These are phyloP conservation scores for Fusarium pininemorale DNA, from an alignment of 2,329 filamentous ascomycete genomes.

Conservation along the genomic window DNA sequence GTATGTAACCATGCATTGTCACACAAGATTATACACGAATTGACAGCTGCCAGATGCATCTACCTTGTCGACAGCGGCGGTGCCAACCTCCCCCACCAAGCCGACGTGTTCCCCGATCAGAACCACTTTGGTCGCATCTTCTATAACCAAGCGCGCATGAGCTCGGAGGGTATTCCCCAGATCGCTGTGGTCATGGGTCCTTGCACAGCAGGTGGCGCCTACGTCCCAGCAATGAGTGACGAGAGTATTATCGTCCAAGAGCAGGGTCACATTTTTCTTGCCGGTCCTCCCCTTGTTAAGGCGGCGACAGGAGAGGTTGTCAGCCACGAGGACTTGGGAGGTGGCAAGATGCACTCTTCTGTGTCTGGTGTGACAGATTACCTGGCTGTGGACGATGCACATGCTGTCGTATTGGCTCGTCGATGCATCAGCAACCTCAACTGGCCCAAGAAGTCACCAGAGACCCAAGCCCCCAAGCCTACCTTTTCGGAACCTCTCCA, in stretches of 20 bases:
- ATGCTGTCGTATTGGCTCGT: conserved; percentile 86
- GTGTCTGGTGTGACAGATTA: conserved; percentile 96
- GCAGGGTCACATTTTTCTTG: conserved; percentile 97
- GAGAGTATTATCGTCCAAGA: conserved; percentile 96
- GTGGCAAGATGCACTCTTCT: conserved; percentile 87
- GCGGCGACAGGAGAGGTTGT: conserved; percentile 95
- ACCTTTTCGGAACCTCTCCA: conserved; percentile 81
- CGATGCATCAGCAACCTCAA: conserved; percentile 89
- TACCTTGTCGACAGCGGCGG: conserved; percentile 97
- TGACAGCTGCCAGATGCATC: conserved; percentile 70
- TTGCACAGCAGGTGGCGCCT: conserved; percentile 94
- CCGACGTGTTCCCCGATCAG: conserved; percentile 93
- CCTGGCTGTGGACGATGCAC: conserved; percentile 91
- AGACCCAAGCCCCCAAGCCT: conserved; percentile 48
- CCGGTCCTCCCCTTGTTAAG: conserved; percentile 92
- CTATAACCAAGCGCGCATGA: conserved; percentile 97
- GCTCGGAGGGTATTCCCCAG: conserved; percentile 86
- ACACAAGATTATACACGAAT: background rate
- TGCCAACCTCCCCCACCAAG: conserved; percentile 93
- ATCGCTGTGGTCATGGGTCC: conserved; percentile 97
- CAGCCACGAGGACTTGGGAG: conserved; percentile 88
- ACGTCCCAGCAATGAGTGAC: conserved; percentile 97
- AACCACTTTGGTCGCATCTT: conserved; percentile 98
- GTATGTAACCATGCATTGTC: conserved; percentile 52
- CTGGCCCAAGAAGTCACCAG: conserved; percentile 69